A percentile compares a stretch with the other conserved stretches of the same genome.
Evolutionary conservation across 108 stramenopile species (phyloP).

Genomic region (Pseudonitzschia pungens): DNA sequence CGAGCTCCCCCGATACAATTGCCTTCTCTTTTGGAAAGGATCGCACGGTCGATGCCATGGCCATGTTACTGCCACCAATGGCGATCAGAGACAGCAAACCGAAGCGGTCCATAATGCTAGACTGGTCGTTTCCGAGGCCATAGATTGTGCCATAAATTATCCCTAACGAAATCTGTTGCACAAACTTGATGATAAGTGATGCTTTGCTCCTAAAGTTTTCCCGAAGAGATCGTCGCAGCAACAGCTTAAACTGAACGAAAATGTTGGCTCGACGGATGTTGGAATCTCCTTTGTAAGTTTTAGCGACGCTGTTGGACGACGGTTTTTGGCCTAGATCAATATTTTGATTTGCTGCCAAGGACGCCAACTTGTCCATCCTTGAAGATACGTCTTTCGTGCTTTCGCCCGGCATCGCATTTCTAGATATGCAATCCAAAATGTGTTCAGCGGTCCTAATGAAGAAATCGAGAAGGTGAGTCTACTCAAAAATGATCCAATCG

Average conservation of each 20-base stretch:
- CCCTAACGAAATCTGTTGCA: slow-evolving; percentile 81
- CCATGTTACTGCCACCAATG: slow-evolving; percentile 87
- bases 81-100: slow-evolving; percentile 80
- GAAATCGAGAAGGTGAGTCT: not conserved
- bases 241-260: slow-evolving; percentile 66
- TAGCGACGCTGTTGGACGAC: slow-evolving; percentile 2
- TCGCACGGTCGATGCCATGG: slow-evolving; percentile 77
- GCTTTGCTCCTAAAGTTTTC: slow-evolving; percentile 75
- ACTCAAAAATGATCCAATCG: no score
- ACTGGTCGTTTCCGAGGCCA: slow-evolving; percentile 67
- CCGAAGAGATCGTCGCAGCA: slow-evolving; percentile 60
- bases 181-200: slow-evolving; percentile 68
- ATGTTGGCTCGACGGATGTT: slow-evolving; percentile 55
- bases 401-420: slow-evolving; percentile 21
- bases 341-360: slow-evolving; percentile 35
- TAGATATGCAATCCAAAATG: slow-evolving; percentile 82
- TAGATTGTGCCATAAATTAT: slow-evolving; percentile 88
- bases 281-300: slow-evolving; percentile 15
- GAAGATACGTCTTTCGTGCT: slow-evolving; percentile 44
- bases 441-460: slow-evolving; percentile 54
- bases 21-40: slow-evolving; percentile 88
- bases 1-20: slow-evolving; percentile 72
- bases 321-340: slow-evolving; percentile 33
- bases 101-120: slow-evolving; percentile 83
- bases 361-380: slow-evolving; percentile 57